A percentile compares a stretch with the other conserved stretches of the same genome.
Evolutionary conservation across 2,329 filamentous ascomycete genomes (phyloP).

Genomic region (Tolypocladium capitatum): DNA sequence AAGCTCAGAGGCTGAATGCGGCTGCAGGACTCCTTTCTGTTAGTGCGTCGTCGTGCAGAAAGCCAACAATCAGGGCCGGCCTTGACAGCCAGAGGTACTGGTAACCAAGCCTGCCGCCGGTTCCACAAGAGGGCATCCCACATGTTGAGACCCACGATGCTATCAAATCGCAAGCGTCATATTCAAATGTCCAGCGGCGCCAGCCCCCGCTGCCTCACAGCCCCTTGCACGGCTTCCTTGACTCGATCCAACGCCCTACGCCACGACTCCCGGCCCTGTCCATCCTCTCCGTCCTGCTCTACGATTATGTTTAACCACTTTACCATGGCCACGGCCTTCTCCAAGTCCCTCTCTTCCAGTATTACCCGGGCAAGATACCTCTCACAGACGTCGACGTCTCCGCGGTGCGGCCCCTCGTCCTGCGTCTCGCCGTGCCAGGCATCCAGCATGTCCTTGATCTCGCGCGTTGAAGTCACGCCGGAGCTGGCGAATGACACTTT

Average conservation of each 20-base stretch:
- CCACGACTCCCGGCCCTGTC: conserved; percentile 32
- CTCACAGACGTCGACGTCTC: conserved; percentile 64
- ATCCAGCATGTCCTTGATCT: conserved; percentile 61
- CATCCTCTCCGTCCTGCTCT: conserved; percentile 28
- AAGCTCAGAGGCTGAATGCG: neutral
- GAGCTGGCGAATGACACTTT: conserved; percentile 33
- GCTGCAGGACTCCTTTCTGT: too few species aligned
- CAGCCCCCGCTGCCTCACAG: conserved; percentile 42
- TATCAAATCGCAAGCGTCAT: neutral
- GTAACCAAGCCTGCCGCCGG: neutral
- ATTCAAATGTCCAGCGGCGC: conserved; percentile 30
- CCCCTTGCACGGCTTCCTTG: conserved; percentile 38
- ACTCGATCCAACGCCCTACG: conserved; percentile 26
- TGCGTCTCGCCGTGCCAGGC: conserved; percentile 65
- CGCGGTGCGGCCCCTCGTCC: conserved; percentile 60
- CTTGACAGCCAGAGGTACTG: neutral
- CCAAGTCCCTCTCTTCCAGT: conserved; percentile 61
- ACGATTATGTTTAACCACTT: conserved; percentile 52
- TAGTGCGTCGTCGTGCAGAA: too few species aligned
- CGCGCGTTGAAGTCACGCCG: conserved; percentile 28
- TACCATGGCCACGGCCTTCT: conserved; percentile 57
- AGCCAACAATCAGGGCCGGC: neutral
- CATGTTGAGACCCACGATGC: neutral
- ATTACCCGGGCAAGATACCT: conserved; percentile 63
- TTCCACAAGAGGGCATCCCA: neutral